phyloP scores from a whole-genome alignment of 2,329 filamentous ascomycete genomes.

The Ceratocystis alfenasii region DNA sequence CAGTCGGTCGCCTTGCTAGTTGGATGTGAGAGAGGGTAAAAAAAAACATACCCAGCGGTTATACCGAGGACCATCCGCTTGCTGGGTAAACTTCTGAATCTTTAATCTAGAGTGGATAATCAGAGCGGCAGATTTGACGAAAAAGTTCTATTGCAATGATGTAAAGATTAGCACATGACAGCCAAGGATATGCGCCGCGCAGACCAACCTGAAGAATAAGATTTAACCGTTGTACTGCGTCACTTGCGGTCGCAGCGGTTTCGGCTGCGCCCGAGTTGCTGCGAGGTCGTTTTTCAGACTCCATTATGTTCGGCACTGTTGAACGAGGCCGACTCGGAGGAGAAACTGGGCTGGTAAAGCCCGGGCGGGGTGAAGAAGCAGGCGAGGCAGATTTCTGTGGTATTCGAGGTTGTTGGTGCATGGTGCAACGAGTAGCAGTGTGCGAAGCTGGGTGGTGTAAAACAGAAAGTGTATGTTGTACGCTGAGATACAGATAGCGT shows the following conservation, averaged over 20 bases:
- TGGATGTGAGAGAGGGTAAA: not conserved
- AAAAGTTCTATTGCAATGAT: slow-evolving; percentile 60
- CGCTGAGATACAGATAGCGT: not conserved
- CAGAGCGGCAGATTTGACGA: slow-evolving; percentile 73
- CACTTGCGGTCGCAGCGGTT: slow-evolving; percentile 39
- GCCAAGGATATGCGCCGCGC: not conserved
- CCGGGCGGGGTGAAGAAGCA: slow-evolving; percentile 33
- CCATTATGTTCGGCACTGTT: slow-evolving; percentile 3
- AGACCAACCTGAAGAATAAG: slow-evolving; percentile 73
- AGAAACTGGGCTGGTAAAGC: slow-evolving; percentile 5
- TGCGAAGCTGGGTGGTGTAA: not conserved
- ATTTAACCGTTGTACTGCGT: slow-evolving; percentile 69
- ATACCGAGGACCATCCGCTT: slow-evolving; percentile 42
- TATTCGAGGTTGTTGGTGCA: slow-evolving; percentile 84
- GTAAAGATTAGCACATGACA: slow-evolving; percentile 7
- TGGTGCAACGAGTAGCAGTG: slow-evolving; percentile 30
- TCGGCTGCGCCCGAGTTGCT: slow-evolving; percentile 40
- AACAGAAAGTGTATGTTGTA: not conserved
- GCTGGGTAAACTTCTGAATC: slow-evolving; percentile 40
- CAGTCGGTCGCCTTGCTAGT: not conserved
- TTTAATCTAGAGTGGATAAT: slow-evolving; percentile 71
- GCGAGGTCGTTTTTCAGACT: slow-evolving; percentile 13
- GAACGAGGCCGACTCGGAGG: slow-evolving; percentile 16
- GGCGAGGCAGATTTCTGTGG: slow-evolving; percentile 62
- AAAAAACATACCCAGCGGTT: slow-evolving; percentile 69